Percentiles rank a stretch among this genome's conserved stretches.
These are phyloP conservation scores for Wickerhamiella musiphila DNA, from an alignment of 805 yeast genomes.

Conservation along the genomic window DNA sequence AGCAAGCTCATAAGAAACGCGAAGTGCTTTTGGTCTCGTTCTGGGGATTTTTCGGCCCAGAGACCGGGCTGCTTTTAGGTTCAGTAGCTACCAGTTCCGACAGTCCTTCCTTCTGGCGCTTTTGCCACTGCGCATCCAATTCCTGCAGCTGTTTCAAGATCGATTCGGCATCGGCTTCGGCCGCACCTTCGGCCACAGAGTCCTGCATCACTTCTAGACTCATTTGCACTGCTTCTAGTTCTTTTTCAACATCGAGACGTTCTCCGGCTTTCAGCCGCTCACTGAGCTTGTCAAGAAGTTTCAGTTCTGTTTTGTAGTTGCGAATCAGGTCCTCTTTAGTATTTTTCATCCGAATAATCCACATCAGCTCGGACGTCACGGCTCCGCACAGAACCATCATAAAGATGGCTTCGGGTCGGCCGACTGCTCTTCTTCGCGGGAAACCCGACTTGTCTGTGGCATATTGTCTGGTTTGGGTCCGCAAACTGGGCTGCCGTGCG, in stretches of 20 bases:
- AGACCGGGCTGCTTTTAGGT: too few relatives aligned
- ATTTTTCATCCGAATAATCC: constrained; percentile 28
- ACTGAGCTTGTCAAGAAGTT: constrained; percentile 25
- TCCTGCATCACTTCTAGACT: constrained; percentile 8
- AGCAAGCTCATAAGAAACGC: too few relatives aligned
- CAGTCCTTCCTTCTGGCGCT: constrained; percentile 2
- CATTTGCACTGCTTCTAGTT: constrained; percentile 22
- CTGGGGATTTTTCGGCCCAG: too few relatives aligned
- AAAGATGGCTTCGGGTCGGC: constrained; percentile 1
- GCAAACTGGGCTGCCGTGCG: too few relatives aligned
- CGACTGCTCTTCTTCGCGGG: not conserved
- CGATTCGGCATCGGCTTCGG: constrained; percentile 15
- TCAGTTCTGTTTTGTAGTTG: constrained; percentile 24
- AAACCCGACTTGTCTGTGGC: too few relatives aligned
- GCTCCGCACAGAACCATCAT: constrained; percentile 28
- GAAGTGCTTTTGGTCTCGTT: too few relatives aligned
- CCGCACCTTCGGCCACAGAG: too few relatives aligned
- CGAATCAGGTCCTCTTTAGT: constrained; percentile 26
- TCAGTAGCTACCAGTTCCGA: not conserved
- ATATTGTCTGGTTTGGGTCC: not conserved
- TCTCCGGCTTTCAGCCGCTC: constrained; percentile 24
- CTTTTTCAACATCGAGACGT: constrained; percentile 27
- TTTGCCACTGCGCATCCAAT: constrained; percentile 15
- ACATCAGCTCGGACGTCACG: constrained; percentile 31
- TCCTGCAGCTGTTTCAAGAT: constrained; percentile 17